Evolutionary conservation across 148 eudicot genomes (phyloP).

Genomic region (Persicaria tinctoria): DNA sequence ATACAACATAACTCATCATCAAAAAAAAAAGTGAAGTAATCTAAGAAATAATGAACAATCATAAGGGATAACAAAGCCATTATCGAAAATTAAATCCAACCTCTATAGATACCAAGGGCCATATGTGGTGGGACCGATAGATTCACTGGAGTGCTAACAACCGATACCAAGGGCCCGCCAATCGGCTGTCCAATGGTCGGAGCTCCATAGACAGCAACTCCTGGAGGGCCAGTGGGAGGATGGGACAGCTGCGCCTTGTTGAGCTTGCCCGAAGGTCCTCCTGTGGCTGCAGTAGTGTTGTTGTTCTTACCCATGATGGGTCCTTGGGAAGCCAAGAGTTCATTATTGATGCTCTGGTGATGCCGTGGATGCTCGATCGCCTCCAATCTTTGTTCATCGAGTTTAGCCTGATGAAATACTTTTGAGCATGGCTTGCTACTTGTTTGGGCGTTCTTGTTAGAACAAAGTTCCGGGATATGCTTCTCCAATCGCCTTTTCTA

Average conservation of each 20-base stretch:
- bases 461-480: constrained; percentile 14
- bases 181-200: constrained; percentile 11
- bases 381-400: constrained; percentile 11
- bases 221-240: not conserved
- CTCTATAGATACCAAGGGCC: not conserved
- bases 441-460: constrained; percentile 12
- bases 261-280: not conserved
- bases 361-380: constrained; percentile 15
- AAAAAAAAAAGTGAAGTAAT: no score
- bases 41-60: no score
- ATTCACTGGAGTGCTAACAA: constrained; percentile 11
- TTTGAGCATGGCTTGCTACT: constrained; percentile 14
- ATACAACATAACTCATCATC: no score
- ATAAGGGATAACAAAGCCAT: no score
- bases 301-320: constrained; percentile 10
- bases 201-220: constrained; percentile 1
- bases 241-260: not conserved
- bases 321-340: not conserved
- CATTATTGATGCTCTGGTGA: constrained; percentile 13
- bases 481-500: constrained; percentile 14
- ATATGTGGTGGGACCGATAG: constrained; percentile 8
- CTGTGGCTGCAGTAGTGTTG: not conserved
- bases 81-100: no score
- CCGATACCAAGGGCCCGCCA: constrained; percentile 14
- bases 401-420: constrained; percentile 13